phyloP scores from a whole-genome alignment of 441 rosid species.

The Pelargonium myrrhifolium region DNA sequence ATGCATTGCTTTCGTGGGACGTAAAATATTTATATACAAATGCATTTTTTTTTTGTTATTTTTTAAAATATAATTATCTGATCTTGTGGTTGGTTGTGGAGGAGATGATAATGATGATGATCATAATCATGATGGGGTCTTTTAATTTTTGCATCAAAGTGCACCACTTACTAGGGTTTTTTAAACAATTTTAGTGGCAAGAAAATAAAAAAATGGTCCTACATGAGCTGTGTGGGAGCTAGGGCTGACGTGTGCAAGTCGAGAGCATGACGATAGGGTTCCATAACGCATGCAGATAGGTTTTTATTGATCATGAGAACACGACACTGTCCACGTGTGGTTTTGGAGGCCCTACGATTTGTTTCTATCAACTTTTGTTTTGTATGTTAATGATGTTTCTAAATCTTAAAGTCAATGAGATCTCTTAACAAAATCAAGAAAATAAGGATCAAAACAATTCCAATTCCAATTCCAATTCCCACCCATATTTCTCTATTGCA shows the following conservation, averaged over 20 bases:
- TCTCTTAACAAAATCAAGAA: too few species aligned
- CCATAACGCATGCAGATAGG: slow-evolving; percentile 35
- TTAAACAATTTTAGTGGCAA: background rate
- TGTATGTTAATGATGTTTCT: slow-evolving; percentile 9
- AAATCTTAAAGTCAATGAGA: slow-evolving; percentile 36
- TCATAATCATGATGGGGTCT: slow-evolving; percentile 23
- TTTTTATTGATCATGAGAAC: slow-evolving; percentile 16
- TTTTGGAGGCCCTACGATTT: slow-evolving; percentile 37
- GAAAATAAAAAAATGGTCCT: slow-evolving; percentile 10
- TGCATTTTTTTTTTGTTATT: background rate
- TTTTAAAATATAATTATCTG: background rate
- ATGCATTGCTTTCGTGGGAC: slow-evolving; percentile 81
- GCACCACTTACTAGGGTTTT: slow-evolving; percentile 33
- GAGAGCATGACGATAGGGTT: slow-evolving; percentile 61
- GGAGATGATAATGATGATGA: slow-evolving; percentile 3
- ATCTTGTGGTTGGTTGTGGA: slow-evolving; percentile 30
- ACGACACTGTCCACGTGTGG: slow-evolving; percentile 48
- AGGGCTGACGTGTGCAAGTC: slow-evolving; percentile 37
- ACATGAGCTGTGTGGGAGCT: slow-evolving; percentile 15
- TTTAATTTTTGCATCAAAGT: slow-evolving; percentile 31
- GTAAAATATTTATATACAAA: slow-evolving; percentile 36
- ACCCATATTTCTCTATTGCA: too few species aligned
- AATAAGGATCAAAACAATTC: background rate
- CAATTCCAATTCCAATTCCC: background rate
- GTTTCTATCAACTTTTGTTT: slow-evolving; percentile 15